Conservation (phyloP, 371 early-diverging fungal genomes). For the Rhizopus arrhizus region DNA sequence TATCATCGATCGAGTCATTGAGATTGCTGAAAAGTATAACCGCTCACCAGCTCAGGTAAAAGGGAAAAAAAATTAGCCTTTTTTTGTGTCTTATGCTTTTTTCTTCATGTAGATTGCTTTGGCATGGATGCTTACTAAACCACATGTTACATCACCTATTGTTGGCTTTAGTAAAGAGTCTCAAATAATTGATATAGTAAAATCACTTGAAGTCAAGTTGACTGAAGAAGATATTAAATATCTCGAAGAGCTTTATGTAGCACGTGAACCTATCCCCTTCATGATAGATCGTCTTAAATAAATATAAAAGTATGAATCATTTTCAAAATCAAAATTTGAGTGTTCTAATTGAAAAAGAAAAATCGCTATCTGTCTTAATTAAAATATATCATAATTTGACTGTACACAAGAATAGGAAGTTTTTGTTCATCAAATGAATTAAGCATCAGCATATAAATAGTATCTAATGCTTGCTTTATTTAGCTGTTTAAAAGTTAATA, state of each 20-base stretch:
- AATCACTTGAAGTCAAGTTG: constrained; percentile 36
- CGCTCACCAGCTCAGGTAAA: constrained; percentile 22
- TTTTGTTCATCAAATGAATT: too few relatives aligned
- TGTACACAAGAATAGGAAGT: too few relatives aligned
- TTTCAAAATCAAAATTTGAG: too few relatives aligned
- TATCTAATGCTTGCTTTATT: too few relatives aligned
- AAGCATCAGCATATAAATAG: too few relatives aligned
- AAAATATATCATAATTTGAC: too few relatives aligned
- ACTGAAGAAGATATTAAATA: constrained; percentile 42
- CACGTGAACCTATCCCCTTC: neutral
- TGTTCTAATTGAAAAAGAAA: too few relatives aligned
- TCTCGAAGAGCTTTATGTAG: constrained; percentile 34
- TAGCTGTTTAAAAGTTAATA: too few relatives aligned
- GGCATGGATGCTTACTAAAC: constrained; percentile 52
- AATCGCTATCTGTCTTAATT: too few relatives aligned
- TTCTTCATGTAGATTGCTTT: constrained; percentile 36
- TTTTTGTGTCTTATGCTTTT: constrained; percentile 33
- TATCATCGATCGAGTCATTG: constrained; percentile 20
- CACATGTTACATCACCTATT: constrained; percentile 50
- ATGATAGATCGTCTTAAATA: too few relatives aligned
- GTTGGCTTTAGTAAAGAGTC: constrained; percentile 42
- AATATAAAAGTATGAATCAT: too few relatives aligned
- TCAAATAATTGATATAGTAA: constrained; percentile 40
- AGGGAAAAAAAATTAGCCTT: neutral
- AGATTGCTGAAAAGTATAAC: constrained; percentile 16